Conservation (phyloP, 2,329 filamentous ascomycete species). For the Domatiomyces globalis region DNA sequence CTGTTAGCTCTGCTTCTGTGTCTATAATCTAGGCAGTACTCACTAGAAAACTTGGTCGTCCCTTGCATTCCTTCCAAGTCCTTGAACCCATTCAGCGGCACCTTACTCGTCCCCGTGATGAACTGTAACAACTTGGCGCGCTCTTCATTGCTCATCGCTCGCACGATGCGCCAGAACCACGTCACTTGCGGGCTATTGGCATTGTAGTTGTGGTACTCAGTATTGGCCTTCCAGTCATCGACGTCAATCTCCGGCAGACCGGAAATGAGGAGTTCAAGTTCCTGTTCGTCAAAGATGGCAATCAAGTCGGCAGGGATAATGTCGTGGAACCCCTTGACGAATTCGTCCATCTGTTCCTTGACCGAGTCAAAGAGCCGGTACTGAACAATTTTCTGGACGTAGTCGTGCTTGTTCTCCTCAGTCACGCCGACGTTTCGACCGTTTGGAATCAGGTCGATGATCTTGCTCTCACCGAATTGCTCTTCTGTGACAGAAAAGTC, state of each 20-base stretch:
- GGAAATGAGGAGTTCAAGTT: slow-evolving; percentile 89
- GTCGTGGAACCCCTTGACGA: slow-evolving; percentile 91
- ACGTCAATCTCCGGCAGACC: slow-evolving; percentile 94
- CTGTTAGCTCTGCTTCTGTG: slow-evolving; percentile 30
- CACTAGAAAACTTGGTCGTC: slow-evolving; percentile 60
- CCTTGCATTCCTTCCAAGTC: slow-evolving; percentile 99
- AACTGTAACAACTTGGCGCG: slow-evolving; percentile 94
- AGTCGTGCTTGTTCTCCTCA: slow-evolving; percentile 97
- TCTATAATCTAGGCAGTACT: slow-evolving; percentile 53
- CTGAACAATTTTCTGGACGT: slow-evolving; percentile 86
- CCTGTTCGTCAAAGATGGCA: slow-evolving; percentile 96
- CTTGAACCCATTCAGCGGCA: slow-evolving; percentile 96
- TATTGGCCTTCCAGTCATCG: slow-evolving; percentile 98
- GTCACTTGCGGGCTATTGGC: slow-evolving; percentile 91
- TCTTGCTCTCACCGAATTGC: slow-evolving; percentile 77
- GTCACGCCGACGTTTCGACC: slow-evolving; percentile 88
- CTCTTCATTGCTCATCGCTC: slow-evolving; percentile 98
- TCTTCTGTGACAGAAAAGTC: slow-evolving; percentile 91
- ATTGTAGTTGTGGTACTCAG: slow-evolving; percentile 95
- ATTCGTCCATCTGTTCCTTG: slow-evolving; percentile 83
- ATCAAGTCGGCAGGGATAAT: slow-evolving; percentile 91
- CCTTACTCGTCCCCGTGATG: slow-evolving; percentile 95
- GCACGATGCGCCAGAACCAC: slow-evolving; percentile 98
- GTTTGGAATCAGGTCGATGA: slow-evolving; percentile 73
- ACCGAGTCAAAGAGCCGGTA: slow-evolving; percentile 86